Percentiles rank a stretch among this genome's conserved stretches.
These are phyloP conservation scores for Phytopythium litorale DNA, from an alignment of 352 stramenopile genomes.

Conservation along the genomic window DNA sequence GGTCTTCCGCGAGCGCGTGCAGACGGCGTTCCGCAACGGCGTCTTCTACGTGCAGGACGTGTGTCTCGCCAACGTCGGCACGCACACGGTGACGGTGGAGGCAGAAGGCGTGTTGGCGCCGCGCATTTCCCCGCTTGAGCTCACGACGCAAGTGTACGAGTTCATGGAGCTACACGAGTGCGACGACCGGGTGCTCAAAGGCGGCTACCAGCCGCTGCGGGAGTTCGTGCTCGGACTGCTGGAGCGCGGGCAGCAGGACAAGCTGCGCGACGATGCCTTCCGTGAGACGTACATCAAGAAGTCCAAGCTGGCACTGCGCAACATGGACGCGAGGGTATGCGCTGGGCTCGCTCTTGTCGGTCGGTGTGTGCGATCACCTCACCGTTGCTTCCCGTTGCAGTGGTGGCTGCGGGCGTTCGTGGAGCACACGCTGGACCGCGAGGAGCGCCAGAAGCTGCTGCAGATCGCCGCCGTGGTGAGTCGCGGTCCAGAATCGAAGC, in stretches of 20 bases:
- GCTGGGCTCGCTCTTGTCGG: too few species aligned
- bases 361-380: too few species aligned
- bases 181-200: slow-evolving; percentile 20
- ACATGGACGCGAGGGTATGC: slow-evolving; percentile 63
- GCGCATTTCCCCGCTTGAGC: slow-evolving; percentile 47
- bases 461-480: slow-evolving; percentile 35
- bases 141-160: slow-evolving; percentile 69
- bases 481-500: neutral
- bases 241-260: slow-evolving; percentile 32
- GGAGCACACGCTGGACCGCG: slow-evolving; percentile 65
- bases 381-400: slow-evolving; percentile 15
- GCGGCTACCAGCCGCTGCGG: slow-evolving; percentile 58
- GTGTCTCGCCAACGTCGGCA: slow-evolving; percentile 45
- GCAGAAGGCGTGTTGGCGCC: slow-evolving; percentile 50
- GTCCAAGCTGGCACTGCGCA: slow-evolving; percentile 60
- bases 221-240: slow-evolving; percentile 48
- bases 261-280: slow-evolving; percentile 59
- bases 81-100: slow-evolving; percentile 58
- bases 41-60: slow-evolving; percentile 84
- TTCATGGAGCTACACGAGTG: slow-evolving; percentile 82
- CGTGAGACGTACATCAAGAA: slow-evolving; percentile 44
- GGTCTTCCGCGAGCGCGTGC: slow-evolving; percentile 59
- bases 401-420: slow-evolving; percentile 76
- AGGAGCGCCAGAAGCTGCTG: slow-evolving; percentile 47
- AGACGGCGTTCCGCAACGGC: slow-evolving; percentile 59